Base-by-base conservation (phyloP, 1,139 yeast genomes). In the Pichia sp. region DNA sequence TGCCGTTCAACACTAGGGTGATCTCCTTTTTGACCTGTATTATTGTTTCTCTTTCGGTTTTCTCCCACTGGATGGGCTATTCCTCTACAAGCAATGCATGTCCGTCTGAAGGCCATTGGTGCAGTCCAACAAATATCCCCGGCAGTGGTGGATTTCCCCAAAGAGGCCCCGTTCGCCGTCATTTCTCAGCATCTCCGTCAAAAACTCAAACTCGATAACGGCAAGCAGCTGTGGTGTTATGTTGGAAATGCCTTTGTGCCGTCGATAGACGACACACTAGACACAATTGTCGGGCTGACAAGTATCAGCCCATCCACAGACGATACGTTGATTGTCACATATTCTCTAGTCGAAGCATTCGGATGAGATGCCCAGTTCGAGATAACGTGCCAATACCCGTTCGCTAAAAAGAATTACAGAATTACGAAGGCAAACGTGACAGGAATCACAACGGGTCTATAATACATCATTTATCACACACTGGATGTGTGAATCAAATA, bases 171-270 rank as follows among this genome's bases (percentile, higher is more conserved):
- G 6, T 32, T 40, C 21, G 50, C 44, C 3, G 43, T 22, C 9
- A 22, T 46, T 15, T 22, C 31, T 3, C 17, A 33, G 4, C 21
- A 33, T 39, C 15, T 34, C 5, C 19, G 24, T 7, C 24, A 32
- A 7, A 18, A 30, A 9, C 33, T 44, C 7, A 22, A 35, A 9
- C 19, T 34, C 2, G 28, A 19, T 18, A 14, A 22, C 4, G 32
- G 30, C 11, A 35, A 34, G n/a, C 40, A 21, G 2, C 15, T 65
- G 9, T 68, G 65, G 51, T 68, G 72, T 48, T 82, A 82, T 56
- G 67, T 82, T 11, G 83, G 78, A 54, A 81, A 76, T 59, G 77
- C 84, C 15, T 79, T 81, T 53, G 76, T 75, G 53, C 86, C 87
- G 1, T 35, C 83, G 81, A 0, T 36, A 19, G 45, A 34, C 15